Evolutionary conservation across 768 basidiomycete genomes (phyloP), one percentile per base, ranked within the genome.

Genomic region (Mycena olivaceomarginata): DNA sequence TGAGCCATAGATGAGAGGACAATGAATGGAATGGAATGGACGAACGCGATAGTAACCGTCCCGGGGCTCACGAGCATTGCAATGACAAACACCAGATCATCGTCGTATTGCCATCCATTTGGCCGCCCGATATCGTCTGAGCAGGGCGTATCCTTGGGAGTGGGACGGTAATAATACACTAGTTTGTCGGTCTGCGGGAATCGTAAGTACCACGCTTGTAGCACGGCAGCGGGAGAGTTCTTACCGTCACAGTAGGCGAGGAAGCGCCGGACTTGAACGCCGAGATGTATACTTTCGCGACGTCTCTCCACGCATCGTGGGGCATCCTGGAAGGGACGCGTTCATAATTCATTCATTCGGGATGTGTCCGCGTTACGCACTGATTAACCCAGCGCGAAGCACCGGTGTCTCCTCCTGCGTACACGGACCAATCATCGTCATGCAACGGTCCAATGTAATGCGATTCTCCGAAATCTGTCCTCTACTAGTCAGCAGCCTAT

Each of bases 381-480:
- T n/a, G 41, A 12, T 64, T 22, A 10, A 64, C 63, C 63, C 63
- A 64, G 40, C 40, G 63, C 9, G 12, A 13, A 43, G 63, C 63
- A 22, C 63, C 63, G 1, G 63, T 64, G n/a, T 40, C 10, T 64
- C 63, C 63, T n/a, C 63, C 63, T 12, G 63, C 41, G 13, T 64
- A 64, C 63, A 64, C 31, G 45, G 63, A n/a, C 4, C 41, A 64
- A 64, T 64, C 22, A 22, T n/a, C 41, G n/a, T 41, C 63, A 13
- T 64, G 63, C 41, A 64, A 43, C 9, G 63, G 63, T 22, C 63
- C 63, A 12, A 64, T 64, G 63, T 64, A 64, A 41, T 64, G 63
- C 41, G 63, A 64, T 22, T 64, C 63, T 7, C 63, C 63, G n/a
- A 64, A 64, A 22, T 64, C 63, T 64, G 40, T 31, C 31, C 31